These are phyloP conservation scores for Phytophthora aleatoria DNA, from an alignment of 352 stramenopile genomes.

Conservation along the genomic window DNA sequence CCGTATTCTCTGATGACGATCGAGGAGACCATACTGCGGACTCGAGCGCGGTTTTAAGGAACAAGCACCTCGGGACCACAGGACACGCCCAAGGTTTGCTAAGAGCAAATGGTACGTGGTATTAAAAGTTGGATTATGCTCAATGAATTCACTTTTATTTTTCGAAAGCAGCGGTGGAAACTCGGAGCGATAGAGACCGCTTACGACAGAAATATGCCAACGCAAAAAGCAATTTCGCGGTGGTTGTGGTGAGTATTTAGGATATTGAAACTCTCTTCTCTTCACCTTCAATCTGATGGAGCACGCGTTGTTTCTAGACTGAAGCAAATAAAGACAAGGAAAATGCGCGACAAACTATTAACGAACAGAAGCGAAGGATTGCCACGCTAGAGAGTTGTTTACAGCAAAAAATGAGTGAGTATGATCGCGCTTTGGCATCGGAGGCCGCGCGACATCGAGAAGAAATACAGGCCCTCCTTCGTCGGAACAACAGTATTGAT, in stretches of 20 bases:
- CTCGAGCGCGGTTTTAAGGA: conserved; percentile 15
- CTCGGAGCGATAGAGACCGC: conserved; percentile 66
- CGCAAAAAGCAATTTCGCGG: conserved; percentile 78
- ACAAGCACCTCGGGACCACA: conserved; percentile 4
- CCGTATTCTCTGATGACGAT: conserved; percentile 53
- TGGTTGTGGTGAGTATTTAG: conserved; percentile 53
- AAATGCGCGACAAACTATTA: conserved; percentile 52
- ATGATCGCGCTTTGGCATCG: conserved; percentile 55
- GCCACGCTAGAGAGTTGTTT: conserved; percentile 51
- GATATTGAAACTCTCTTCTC: too few species aligned
- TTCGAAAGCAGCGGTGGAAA: conserved; percentile 36
- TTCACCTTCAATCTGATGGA: neutral
- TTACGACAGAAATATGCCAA: conserved; percentile 81
- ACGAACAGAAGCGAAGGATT: conserved; percentile 61
- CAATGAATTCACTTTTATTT: neutral
- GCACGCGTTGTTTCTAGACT: conserved; percentile 36
- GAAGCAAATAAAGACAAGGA: conserved; percentile 81
- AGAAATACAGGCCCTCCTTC: conserved; percentile 68
- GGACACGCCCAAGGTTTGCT: conserved; percentile 23
- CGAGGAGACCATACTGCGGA: conserved; percentile 1
- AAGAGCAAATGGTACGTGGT: conserved; percentile 28
- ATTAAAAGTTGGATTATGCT: neutral
- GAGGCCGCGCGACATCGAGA: conserved; percentile 47
- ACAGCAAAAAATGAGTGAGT: conserved; percentile 62
- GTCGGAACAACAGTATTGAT: conserved; percentile 29